phyloP scores from a whole-genome alignment of 2,329 filamentous ascomycete genomes.

The Colletotrichum orchidophilum region DNA sequence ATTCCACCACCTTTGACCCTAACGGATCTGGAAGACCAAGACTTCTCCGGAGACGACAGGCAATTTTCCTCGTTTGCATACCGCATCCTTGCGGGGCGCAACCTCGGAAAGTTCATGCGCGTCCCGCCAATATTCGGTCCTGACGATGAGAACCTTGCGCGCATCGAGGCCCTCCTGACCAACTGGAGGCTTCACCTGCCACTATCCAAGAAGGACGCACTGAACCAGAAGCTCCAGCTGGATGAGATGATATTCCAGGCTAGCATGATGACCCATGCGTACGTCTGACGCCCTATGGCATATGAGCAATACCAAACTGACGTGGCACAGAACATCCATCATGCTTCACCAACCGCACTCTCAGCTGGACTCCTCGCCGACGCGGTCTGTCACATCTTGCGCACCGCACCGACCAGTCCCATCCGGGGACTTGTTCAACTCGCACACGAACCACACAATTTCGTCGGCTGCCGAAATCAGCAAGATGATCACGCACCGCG shows the following conservation, averaged over 20 bases:
- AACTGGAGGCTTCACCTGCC: conserved; percentile 88
- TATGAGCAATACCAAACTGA: conserved; percentile 5
- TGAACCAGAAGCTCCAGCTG: conserved; percentile 74
- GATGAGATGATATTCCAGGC: conserved; percentile 95
- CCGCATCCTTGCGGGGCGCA: conserved; percentile 81
- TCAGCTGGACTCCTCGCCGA: conserved; percentile 72
- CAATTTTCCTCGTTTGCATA: conserved; percentile 88
- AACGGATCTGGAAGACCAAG: conserved; percentile 77
- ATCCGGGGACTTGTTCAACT: conserved; percentile 63
- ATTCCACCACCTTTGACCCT: conserved; percentile 70
- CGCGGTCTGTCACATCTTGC: conserved; percentile 70
- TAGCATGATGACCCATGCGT: conserved; percentile 77
- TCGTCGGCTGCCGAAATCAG: conserved; percentile 82
- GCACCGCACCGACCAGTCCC: conserved; percentile 66
- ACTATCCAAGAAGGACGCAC: conserved; percentile 72
- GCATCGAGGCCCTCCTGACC: conserved; percentile 63
- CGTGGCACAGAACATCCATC: conserved; percentile 64
- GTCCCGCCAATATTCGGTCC: conserved; percentile 61
- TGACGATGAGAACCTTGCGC: conserved; percentile 61
- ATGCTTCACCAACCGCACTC: conserved; percentile 84
- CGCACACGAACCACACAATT: conserved; percentile 83
- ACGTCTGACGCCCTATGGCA: conserved; percentile 38
- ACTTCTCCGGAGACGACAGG: conserved; percentile 76
- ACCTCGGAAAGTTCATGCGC: conserved; percentile 79
- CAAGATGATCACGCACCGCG: conserved; percentile 77